phyloP scores from a whole-genome alignment of 768 basidiomycete genomes.

The Suillus occidentalis region DNA sequence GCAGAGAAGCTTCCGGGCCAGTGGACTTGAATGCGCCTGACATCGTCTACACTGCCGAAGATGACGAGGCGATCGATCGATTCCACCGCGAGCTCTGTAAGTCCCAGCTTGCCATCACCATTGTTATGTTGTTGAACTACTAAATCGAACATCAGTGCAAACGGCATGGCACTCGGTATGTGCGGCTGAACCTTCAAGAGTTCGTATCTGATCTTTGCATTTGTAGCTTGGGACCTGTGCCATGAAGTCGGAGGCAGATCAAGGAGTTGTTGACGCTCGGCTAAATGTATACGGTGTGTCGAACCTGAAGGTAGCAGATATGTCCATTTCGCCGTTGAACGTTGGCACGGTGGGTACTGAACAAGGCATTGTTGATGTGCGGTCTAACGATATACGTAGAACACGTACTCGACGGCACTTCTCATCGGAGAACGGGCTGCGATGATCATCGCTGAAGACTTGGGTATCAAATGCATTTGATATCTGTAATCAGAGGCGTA shows the following conservation, averaged over 20 bases:
- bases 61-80: conserved; percentile 34
- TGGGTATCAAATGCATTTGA: conserved; percentile 18
- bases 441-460: conserved; percentile 21
- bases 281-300: conserved; percentile 62
- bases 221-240: conserved; percentile 62
- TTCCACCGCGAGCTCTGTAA: conserved; percentile 25
- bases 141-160: conserved; percentile 17
- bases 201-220: neutral
- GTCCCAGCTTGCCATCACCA: neutral
- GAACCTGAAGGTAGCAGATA: conserved; percentile 60
- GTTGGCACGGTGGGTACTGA: conserved; percentile 31
- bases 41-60: conserved; percentile 34
- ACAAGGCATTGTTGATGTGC: neutral
- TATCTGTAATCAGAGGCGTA: conserved; percentile 16
- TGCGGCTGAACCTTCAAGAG: neutral
- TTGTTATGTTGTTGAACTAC: neutral
- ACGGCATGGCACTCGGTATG: conserved; percentile 36
- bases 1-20: conserved; percentile 18
- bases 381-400: conserved; percentile 10
- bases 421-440: conserved; percentile 30
- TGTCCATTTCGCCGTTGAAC: conserved; percentile 42
- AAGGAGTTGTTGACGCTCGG: conserved; percentile 62
- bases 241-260: conserved; percentile 58
- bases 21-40: conserved; percentile 27
- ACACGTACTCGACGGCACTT: conserved; percentile 24